Conservation (phyloP, 805 yeast species). For the Ogataea paradorogensis region DNA sequence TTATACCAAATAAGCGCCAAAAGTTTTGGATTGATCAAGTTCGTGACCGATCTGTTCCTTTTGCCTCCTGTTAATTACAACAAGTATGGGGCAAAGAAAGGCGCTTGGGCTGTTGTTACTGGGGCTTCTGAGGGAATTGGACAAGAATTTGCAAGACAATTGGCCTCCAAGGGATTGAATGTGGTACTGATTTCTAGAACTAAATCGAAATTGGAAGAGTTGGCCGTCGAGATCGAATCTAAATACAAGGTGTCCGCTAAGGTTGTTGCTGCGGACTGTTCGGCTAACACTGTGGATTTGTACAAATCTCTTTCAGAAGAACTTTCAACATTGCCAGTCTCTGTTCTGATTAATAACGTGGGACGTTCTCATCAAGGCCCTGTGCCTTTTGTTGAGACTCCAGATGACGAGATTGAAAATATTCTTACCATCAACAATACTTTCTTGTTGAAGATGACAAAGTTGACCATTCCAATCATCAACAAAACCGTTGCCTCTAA, state of each 20-base stretch:
- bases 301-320: constrained; percentile 50
- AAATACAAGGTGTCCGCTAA: constrained; percentile 63
- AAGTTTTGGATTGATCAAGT: constrained; percentile 46
- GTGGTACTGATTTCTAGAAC: constrained; percentile 84
- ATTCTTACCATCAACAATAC: constrained; percentile 84
- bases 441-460: constrained; percentile 82
- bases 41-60: constrained; percentile 60
- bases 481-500: constrained; percentile 45
- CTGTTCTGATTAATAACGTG: constrained; percentile 85
- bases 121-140: constrained; percentile 99
- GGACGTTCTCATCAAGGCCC: constrained; percentile 96
- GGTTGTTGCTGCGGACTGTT: constrained; percentile 74
- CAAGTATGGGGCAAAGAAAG: constrained; percentile 73
- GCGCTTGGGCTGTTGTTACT: constrained; percentile 91
- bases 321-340: constrained; percentile 54
- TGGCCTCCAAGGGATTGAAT: constrained; percentile 83
- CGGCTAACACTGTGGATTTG: constrained; percentile 56
- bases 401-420: constrained; percentile 65
- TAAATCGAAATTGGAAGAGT: constrained; percentile 62
- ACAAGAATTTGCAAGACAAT: constrained; percentile 81
- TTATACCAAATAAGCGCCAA: constrained; percentile 53
- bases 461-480: constrained; percentile 72
- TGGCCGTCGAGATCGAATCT: constrained; percentile 60
- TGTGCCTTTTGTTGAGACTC: constrained; percentile 84
- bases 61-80: constrained; percentile 57